Evolutionary conservation across 2,329 filamentous ascomycete genomes (phyloP), one percentile per base, ranked within the genome.

Genomic region (Cylindrodendrum hubeiense): DNA sequence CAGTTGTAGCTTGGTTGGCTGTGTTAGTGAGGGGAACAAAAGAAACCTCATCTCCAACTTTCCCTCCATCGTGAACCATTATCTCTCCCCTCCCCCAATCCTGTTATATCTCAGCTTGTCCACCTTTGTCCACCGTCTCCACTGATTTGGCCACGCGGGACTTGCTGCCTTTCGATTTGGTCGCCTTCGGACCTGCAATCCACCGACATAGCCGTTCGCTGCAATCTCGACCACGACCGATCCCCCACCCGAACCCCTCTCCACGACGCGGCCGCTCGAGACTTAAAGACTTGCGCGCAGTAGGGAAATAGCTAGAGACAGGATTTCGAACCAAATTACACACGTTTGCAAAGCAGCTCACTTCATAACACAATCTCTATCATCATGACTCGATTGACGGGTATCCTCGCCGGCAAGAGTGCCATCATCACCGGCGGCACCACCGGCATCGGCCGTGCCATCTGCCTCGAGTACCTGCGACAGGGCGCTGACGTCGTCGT

Each of bases 381-480:
- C 12, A 44, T 58, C 50, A 63, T 50, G 43, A 34, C 50, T 44
- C 55, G 55, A 10, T 21, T 64, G 9, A 83, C 83, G 22, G 76
- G 77, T 70, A 86, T 96, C 71, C 89, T 97, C 62, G 77, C 82
- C 59, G 89, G 88, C 78, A 97, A 97, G 80, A 91, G 90, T 13
- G 93, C 93, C 79, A 92, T 94, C 77, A 94, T 97, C 74, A 97
- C 94, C 0, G 94, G 94, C 69, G 94, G 93, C 62, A 91, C 91
- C 4, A 97, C 93, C 1, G 94, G 94, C 60, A 97, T 97, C 73
- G 94, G 94, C 56, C 88, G 93, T 69, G 94, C 94, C 71, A 97
- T 97, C 68, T 90, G 91, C 44, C 86, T 97, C 54, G 91, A 90
- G 73, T 97, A 93, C 78, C 83, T 95, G 56, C 84, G 86, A 5